Base-by-base conservation (phyloP, 75 land plant genomes). In the Selaginella moellendorffii region DNA sequence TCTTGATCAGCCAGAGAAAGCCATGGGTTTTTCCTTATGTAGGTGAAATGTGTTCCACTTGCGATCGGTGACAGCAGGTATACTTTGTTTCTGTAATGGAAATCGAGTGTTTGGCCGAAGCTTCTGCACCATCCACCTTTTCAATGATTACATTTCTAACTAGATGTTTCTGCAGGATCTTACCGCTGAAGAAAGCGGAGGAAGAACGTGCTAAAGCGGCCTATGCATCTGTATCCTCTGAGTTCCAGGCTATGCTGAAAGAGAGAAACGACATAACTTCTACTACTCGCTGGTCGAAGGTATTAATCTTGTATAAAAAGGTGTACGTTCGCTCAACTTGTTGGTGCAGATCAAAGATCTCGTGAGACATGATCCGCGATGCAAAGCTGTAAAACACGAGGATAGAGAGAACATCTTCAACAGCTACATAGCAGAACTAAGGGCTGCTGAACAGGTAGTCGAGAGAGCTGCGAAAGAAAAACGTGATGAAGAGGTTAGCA, bases 211-310 rank as follows among this genome's bases (percentile, higher is more conserved):
- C 78, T 24, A 85, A 76, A 70, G 88, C 85, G 25, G 31, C 65
- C 20, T 80, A 79, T 29, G 79, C 81, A 23, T 88, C 95, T 65
- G 75, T 79, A 24, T 74, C 78, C 5, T 53, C 83, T 22, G 69
- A 68, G 26, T 91, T 91, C 66, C 79, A 85, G 68, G 76, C 86
- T 20, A 75, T 91, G 89, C 80, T 91, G 31, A 65, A 62, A 28
- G 96, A 91, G 27, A 81, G 62, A 31, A 70, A 69, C 65, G 86
- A 85, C 61, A 70, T 88, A 31, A 85, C 52, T 66, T 24, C 68
- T 1, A 75, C 20, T 62, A 83, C 81, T 69, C 86, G 96, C 31
- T 91, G 96, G 97, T 88, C 86, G 22, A 88, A 69, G 78, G 97
- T 90, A 73, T 27, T 76, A 46, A 46, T 46, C 18, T 46, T 46